phyloP scores from a whole-genome alignment of 352 stramenopile species.

The Phytopythium litorale region DNA sequence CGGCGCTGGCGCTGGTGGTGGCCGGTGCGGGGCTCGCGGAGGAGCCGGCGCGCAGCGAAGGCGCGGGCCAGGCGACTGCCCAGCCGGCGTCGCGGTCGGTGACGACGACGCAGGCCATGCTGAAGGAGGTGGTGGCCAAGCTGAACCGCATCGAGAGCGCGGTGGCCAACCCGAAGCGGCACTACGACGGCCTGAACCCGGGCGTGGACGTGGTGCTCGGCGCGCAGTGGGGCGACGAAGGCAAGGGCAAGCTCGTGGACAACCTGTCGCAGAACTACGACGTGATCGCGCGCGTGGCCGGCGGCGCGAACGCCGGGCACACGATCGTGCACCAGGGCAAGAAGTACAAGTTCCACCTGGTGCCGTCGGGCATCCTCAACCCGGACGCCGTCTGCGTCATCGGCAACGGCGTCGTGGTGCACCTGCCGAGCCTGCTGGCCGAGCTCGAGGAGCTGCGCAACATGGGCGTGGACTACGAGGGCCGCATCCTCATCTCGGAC shows the following conservation, averaged over 20 bases:
- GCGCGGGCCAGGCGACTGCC: not conserved
- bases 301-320: conserved; percentile 98
- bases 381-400: conserved; percentile 95
- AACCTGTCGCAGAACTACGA: conserved; percentile 94
- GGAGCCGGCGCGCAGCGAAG: conserved; percentile 27
- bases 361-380: conserved; percentile 98
- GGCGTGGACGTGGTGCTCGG: conserved; percentile 95
- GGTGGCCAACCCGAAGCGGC: conserved; percentile 75
- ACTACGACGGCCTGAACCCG: conserved; percentile 56
- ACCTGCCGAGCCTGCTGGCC: conserved; percentile 95
- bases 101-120: conserved; percentile 41
- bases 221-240: conserved; percentile 98
- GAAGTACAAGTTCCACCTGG: conserved; percentile 99
- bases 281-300: conserved; percentile 95
- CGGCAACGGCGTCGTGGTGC: conserved; percentile 98
- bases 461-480: conserved; percentile 90
- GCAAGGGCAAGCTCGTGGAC: conserved; percentile 99
- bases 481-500: conserved; percentile 96
- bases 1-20: conserved; percentile 23
- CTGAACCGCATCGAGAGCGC: conserved; percentile 86
- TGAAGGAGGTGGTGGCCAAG: conserved; percentile 82
- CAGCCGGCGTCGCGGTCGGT: conserved; percentile 1
- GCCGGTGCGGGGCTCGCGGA: conserved; percentile 20
- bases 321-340: conserved; percentile 98
- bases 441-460: conserved; percentile 91